A percentile compares a stretch with the other conserved stretches of the same genome.
Evolutionary conservation across 352 stramenopile species (phyloP).

Genomic region (Globisporangium uncinulatum): DNA sequence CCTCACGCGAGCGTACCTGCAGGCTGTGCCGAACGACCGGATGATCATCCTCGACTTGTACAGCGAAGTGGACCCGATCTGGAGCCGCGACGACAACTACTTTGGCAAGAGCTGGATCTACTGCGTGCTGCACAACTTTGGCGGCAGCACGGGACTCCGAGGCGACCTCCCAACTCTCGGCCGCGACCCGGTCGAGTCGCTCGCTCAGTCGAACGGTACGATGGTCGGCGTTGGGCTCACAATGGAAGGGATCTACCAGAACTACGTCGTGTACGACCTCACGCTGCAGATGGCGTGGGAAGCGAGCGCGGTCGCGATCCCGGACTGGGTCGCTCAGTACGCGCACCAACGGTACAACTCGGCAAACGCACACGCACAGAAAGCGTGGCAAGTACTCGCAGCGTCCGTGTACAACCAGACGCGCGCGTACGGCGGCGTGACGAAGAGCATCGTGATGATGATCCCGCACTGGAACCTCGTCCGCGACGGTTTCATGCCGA

Average conservation of each 20-base stretch:
- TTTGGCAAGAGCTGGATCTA: conserved; percentile 85
- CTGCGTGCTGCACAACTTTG: conserved; percentile 84
- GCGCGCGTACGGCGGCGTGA: conserved; percentile 55
- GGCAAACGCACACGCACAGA: conserved; percentile 36
- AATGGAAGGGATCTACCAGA: conserved; percentile 86
- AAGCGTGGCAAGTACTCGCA: conserved; percentile 48
- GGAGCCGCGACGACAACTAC: conserved; percentile 72
- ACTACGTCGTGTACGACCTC: conserved; percentile 84
- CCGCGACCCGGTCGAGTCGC: conserved; percentile 40
- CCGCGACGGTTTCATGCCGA: conserved; percentile 68
- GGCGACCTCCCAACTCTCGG: conserved; percentile 62
- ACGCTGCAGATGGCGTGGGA: conserved; percentile 71
- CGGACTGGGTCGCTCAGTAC: conserved; percentile 48
- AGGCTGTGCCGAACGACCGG: conserved; percentile 47
- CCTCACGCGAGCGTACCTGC: conserved; percentile 42
- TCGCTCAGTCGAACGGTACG: conserved; percentile 41
- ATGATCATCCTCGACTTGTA: conserved; percentile 83
- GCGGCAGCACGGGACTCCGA: conserved; percentile 66
- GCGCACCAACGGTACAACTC: conserved; percentile 55
- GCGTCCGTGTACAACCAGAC: conserved; percentile 75
- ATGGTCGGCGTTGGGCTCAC: conserved; percentile 74
- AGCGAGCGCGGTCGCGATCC: conserved; percentile 30
- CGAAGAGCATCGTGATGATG: conserved; percentile 64
- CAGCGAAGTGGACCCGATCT: conserved; percentile 66
- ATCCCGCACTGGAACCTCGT: conserved; percentile 65